Evolutionary conservation across 176 grass and related monocot species (phyloP).

Genomic region (Ananas comosus): DNA sequence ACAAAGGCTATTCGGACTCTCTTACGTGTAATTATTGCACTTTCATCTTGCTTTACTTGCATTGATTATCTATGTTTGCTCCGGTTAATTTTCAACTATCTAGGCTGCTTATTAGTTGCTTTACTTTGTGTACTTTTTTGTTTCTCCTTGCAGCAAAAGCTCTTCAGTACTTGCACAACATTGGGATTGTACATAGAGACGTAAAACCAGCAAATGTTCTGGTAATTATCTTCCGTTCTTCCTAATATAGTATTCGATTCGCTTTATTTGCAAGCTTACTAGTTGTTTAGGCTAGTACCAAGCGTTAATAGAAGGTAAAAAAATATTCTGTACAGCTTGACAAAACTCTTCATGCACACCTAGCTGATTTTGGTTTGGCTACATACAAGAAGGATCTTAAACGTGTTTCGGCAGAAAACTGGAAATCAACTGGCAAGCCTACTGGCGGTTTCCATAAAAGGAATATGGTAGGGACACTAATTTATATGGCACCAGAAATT

Average conservation of each 20-base stretch:
- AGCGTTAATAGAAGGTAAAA: constrained; percentile 9
- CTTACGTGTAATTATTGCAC: background rate
- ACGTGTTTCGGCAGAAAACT: constrained; percentile 68
- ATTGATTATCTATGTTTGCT: background rate
- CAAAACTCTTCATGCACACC: constrained; percentile 50
- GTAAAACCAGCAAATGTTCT: constrained; percentile 98
- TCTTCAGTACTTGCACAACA: constrained; percentile 58
- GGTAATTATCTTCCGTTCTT: constrained; percentile 32
- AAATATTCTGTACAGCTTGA: constrained; percentile 53
- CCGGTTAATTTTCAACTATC: background rate
- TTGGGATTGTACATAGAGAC: constrained; percentile 85
- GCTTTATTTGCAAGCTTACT: too few species aligned
- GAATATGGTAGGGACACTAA: constrained; percentile 95
- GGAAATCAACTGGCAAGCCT: constrained; percentile 91
- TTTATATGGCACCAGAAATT: constrained; percentile 99
- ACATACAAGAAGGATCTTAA: constrained; percentile 95
- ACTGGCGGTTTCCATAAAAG: constrained; percentile 97
- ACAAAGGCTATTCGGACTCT: too few species aligned
- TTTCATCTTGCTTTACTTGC: background rate
- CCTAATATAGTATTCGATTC: too few species aligned
- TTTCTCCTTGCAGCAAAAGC: constrained; percentile 45
- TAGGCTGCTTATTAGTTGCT: background rate
- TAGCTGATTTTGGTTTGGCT: constrained; percentile 94
- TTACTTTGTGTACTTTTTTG: constrained; percentile 1
- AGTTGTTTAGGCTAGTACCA: background rate